Evolutionary conservation across 2,329 filamentous ascomycete species (phyloP), one percentile per base, ranked within the genome.

Genomic region (Huntiella moniliformis): DNA sequence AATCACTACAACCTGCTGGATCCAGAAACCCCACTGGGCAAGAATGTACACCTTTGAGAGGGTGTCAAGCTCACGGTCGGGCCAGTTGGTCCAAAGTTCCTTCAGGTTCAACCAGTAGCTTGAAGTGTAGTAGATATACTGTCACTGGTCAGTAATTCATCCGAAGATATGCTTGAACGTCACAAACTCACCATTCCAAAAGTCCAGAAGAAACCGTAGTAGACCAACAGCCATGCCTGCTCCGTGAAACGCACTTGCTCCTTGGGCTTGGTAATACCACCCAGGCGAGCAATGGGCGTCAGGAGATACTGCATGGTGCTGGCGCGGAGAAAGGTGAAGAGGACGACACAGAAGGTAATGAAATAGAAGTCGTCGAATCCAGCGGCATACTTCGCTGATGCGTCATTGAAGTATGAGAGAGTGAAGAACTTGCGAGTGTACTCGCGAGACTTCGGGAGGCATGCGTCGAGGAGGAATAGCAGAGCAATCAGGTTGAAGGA

Each of bases 1-100:
- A 59, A 96, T 84, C 48, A 95, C 84, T 31, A 95, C 67, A 52
- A 96, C 82, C 63, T 94, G 87, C 64, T 96, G 88, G 41, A 95
- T 62, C 81, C 85, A 95, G 61, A 95, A 96, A 17, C 81, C 79
- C 63, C 87, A 82, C 60, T 96, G 87, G 11, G 79, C 79, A 31
- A 98, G 70, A 56, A 93, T 83, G 62, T 98, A 98, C 61, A 74
- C 77, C 66, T 96, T 96, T 64, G 82, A 75, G 10, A 83, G 61
- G 6, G 79, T 77, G 12, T 68, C 67, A 49, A 92, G 68, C 56
- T 91, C 78, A 43, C 86, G 75, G 53, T 74, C 70, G 0, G 91
- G 91, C 78, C 84, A 96, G 57, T 78, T 70, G 31, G 76, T 74
- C 87, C 88, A 98, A 38, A 96, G 70, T 48, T 81, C 77, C 50